Conservation (phyloP, 169 alveolate genomes). For the Cystoisospora suis region DNA sequence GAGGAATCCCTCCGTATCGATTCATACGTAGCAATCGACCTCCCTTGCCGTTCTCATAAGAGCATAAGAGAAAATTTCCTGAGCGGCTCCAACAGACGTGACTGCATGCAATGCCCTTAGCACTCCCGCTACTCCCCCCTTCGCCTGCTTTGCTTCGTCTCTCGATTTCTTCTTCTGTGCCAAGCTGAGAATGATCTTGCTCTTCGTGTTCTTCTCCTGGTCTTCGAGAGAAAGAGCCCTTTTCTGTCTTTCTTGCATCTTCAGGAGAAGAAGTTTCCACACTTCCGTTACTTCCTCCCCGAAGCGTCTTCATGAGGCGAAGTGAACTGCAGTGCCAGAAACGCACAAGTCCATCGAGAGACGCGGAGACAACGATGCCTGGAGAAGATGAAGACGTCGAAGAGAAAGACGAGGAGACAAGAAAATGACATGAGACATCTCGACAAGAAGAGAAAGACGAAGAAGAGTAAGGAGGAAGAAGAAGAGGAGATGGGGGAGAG, state of each 20-base stretch:
- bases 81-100: constrained; percentile 24
- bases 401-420: neutral
- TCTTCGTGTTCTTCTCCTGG: too few relatives aligned
- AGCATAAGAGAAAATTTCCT: neutral
- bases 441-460: neutral
- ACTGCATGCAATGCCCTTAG: neutral
- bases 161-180: neutral
- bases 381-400: neutral
- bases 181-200: too few relatives aligned
- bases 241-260: neutral
- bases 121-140: neutral
- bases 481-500: constrained; percentile 1
- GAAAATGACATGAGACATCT: neutral
- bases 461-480: neutral
- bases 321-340: neutral
- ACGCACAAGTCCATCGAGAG: constrained; percentile 13
- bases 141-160: neutral
- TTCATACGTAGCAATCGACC: constrained; percentile 9
- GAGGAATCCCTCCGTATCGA: too few relatives aligned
- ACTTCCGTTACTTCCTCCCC: constrained; percentile 17
- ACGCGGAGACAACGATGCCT: neutral
- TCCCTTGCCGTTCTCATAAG: neutral
- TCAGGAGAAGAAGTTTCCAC: neutral
- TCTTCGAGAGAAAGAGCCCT: too few relatives aligned
- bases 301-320: neutral